Percentiles rank a stretch among this genome's conserved stretches.
Conservation (phyloP, 495 filamentous ascomycete genomes). For the Aspergillus heteromorphus region DNA sequence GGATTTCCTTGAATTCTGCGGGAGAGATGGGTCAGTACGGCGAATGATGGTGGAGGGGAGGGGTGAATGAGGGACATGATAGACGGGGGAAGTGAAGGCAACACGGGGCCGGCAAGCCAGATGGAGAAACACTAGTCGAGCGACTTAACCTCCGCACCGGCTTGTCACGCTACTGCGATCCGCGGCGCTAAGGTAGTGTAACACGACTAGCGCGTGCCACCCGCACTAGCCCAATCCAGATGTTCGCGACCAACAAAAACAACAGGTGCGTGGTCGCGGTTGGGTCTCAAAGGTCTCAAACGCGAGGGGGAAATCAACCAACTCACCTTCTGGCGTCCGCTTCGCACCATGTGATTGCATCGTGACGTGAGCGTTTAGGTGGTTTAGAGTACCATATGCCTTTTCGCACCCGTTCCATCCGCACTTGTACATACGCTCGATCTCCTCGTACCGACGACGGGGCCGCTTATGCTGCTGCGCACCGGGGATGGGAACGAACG, state of each 20-base stretch:
- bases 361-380: slow-evolving; percentile 94
- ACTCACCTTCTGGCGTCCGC: slow-evolving; percentile 91
- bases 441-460: slow-evolving; percentile 92
- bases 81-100: slow-evolving; percentile 18
- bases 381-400: slow-evolving; percentile 93
- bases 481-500: slow-evolving; percentile 95
- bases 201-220: slow-evolving; percentile 41
- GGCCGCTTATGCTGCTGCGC: slow-evolving; percentile 97
- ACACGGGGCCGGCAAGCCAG: not conserved
- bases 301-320: slow-evolving; percentile 11
- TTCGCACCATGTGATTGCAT: slow-evolving; percentile 95
- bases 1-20: slow-evolving; percentile 97
- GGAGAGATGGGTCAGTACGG: not conserved
- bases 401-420: slow-evolving; percentile 98
- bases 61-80: not conserved
- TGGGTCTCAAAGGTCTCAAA: slow-evolving; percentile 4
- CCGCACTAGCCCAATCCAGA: slow-evolving; percentile 36
- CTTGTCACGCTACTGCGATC: slow-evolving; percentile 45
- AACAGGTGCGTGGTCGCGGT: not conserved
- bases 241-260: slow-evolving; percentile 29
- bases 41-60: not conserved
- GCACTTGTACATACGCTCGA: slow-evolving; percentile 99
- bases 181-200: slow-evolving; percentile 41
- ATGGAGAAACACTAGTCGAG: slow-evolving; percentile 1
- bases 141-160: slow-evolving; percentile 32